Percentiles rank a stretch among this genome's conserved stretches.
phyloP scores from a whole-genome alignment of 192 early-diverging fungal species.

The Geranomyces variabilis region DNA sequence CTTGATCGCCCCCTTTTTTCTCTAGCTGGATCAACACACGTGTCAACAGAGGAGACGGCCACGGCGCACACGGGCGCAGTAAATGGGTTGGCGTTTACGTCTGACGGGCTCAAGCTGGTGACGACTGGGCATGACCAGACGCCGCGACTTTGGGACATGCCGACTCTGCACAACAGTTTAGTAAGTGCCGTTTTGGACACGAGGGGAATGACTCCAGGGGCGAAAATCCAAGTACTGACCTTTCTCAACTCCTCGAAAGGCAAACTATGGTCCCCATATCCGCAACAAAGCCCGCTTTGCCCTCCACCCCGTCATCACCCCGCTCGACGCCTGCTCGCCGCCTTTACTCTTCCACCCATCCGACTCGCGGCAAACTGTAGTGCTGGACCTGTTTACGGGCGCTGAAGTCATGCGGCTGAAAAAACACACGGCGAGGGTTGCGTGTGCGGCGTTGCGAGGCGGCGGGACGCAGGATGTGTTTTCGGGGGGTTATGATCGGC shows the following conservation, averaged over 20 bases:
- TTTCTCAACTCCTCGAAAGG: background rate
- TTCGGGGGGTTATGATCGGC: constrained; percentile 2
- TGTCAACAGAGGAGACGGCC: constrained; percentile 2
- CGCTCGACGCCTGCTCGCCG: constrained; percentile 33
- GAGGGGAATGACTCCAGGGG: too few species aligned
- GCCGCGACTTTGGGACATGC: constrained; percentile 69
- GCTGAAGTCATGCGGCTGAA: constrained; percentile 54
- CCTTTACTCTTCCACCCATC: constrained; percentile 65
- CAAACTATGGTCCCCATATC: constrained; percentile 41
- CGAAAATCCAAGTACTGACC: background rate
- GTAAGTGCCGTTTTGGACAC: constrained; percentile 19
- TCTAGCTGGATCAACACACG: background rate
- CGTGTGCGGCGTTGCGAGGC: constrained; percentile 62
- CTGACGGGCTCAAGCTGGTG: constrained; percentile 62
- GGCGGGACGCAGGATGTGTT: constrained; percentile 9
- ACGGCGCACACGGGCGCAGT: constrained; percentile 61
- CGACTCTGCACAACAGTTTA: constrained; percentile 57
- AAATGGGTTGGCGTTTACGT: constrained; percentile 69
- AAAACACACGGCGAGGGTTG: constrained; percentile 65
- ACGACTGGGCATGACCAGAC: constrained; percentile 63
- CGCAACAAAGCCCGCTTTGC: constrained; percentile 40
- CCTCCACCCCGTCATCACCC: constrained; percentile 34
- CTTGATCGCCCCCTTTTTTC: too few species aligned
- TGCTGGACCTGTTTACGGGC: constrained; percentile 64
- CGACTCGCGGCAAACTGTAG: constrained; percentile 54